Evolutionary conservation across 805 yeast species (phyloP).

Genomic region (Lipomyces orientalis): DNA sequence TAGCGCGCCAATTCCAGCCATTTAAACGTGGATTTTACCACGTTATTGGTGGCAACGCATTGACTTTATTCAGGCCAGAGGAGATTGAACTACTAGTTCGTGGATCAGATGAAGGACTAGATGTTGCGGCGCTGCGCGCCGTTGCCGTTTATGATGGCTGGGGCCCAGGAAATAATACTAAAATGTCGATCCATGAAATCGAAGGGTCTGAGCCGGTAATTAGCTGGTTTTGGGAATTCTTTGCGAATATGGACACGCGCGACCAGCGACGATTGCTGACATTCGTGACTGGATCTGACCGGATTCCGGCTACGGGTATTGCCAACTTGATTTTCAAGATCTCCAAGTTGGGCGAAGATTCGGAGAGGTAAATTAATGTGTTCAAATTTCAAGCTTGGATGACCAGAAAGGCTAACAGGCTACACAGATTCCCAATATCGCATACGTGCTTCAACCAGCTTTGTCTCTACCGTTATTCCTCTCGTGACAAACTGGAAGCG

Average conservation of each 20-base stretch:
- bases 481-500: constrained; percentile 57
- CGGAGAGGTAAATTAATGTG: constrained; percentile 46
- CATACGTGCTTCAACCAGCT: constrained; percentile 96
- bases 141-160: constrained; percentile 80
- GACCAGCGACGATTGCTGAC: constrained; percentile 68
- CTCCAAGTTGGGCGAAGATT: constrained; percentile 56
- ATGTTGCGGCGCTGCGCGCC: constrained; percentile 66
- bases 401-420: background rate
- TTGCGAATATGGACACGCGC: constrained; percentile 52
- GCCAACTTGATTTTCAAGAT: constrained; percentile 75
- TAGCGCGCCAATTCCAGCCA: constrained; percentile 58
- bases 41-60: constrained; percentile 80
- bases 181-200: constrained; percentile 15
- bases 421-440: constrained; percentile 68
- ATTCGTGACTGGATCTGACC: constrained; percentile 88
- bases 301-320: constrained; percentile 92
- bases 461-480: constrained; percentile 69
- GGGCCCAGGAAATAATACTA: constrained; percentile 40
- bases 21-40: constrained; percentile 73
- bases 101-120: constrained; percentile 76
- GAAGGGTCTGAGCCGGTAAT: constrained; percentile 54
- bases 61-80: constrained; percentile 77
- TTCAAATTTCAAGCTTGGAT: background rate
- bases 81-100: constrained; percentile 81
- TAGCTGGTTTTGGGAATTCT: constrained; percentile 87